Base-by-base conservation (phyloP, 257 asterid species). In the Scutellaria barbata region DNA sequence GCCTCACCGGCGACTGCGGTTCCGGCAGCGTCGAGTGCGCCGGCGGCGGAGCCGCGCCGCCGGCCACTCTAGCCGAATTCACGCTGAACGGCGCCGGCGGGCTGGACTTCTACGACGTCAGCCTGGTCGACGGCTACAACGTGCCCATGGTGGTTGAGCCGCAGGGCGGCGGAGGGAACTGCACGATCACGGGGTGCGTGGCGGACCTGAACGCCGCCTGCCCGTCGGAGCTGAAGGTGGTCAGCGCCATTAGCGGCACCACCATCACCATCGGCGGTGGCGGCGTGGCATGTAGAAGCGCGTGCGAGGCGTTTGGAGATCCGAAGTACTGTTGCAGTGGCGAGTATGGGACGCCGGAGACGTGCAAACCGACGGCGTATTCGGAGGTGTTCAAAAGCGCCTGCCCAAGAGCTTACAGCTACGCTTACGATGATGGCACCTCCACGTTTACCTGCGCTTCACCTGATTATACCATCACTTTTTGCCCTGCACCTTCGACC, bases 111-210 rank as follows among this genome's bases (percentile, higher is more conserved):
- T 90, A 83, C 7, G 95, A 90, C 77, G 96, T 87, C 42, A 90
- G 96, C 77, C 85, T 90, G 3, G 96, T 88, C 8, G 96, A 89
- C 83, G 94, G 96, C 4, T 89, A 89, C 69, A 89, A 89, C 61
- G 74, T 89, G 6, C 90, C 96, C 25, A 82, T 90, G 92, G 52
- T 86, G 45, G 85, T 90, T 66, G 74, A 67, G 17, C 95, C 95
- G 14, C 81, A 73, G 66, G 92, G 92, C 60, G 88, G 85, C 57
- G 83, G 82, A 5, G 84, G 85, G 2, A 88, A 86, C 45, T 90
- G 96, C 51, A 66, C 85, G 7, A 48, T 63, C 12, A 86, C 95
- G 8, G 95, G 95, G 0, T 90, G 96, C 69, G 83, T 76, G 12
- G 73, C 71, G 5, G 96, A 90, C 18, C 80, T 89, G 3, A 87